Conservation (phyloP, 306 rosid genomes). For the Nissolia schottii region DNA sequence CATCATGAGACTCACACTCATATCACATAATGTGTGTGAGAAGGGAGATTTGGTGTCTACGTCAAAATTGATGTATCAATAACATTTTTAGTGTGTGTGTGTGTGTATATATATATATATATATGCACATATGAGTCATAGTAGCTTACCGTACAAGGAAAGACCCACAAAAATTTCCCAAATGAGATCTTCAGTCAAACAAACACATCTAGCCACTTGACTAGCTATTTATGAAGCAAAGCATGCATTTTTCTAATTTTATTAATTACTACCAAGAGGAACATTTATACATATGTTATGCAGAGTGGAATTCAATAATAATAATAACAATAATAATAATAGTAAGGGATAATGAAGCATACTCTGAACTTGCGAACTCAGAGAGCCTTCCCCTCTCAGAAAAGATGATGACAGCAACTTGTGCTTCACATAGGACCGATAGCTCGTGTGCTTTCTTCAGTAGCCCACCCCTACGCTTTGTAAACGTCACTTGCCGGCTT, state of each 20-base stretch:
- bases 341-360: conserved; percentile 21
- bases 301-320: no score
- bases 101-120: no score
- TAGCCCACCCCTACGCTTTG: conserved; percentile 52
- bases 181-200: background rate
- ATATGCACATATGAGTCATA: no score
- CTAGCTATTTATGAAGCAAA: background rate
- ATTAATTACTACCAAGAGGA: no score
- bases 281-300: background rate
- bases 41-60: no score
- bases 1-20: no score
- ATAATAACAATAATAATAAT: no score
- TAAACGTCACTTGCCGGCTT: conserved; percentile 57
- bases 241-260: background rate
- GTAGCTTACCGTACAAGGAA: background rate
- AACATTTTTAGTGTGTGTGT: no score
- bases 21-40: no score
- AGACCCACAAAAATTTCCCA: background rate
- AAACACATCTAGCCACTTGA: background rate
- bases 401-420: conserved; percentile 49
- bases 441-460: conserved; percentile 61
- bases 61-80: no score
- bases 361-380: conserved; percentile 59
- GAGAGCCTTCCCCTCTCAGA: conserved; percentile 53
- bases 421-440: conserved; percentile 60